Evolutionary conservation across 2,329 filamentous ascomycete species (phyloP).

Genomic region (Botryotinia globosa): DNA sequence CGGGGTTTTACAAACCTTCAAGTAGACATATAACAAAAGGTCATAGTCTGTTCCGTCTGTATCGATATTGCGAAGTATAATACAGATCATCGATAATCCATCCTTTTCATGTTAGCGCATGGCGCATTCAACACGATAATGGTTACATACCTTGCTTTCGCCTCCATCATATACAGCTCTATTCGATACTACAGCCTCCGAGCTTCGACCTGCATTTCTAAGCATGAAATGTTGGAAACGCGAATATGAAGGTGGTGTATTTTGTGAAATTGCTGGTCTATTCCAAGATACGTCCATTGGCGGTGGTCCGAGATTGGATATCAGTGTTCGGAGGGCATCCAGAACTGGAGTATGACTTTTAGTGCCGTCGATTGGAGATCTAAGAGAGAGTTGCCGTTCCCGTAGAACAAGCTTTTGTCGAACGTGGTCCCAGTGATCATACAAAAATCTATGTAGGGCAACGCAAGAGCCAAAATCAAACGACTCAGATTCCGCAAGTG

Average conservation of each 20-base stretch:
- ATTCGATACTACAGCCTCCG: conserved; percentile 61
- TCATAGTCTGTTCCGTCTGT: conserved; percentile 64
- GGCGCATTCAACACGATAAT: neutral
- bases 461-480: conserved; percentile 72
- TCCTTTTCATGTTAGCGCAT: conserved; percentile 45
- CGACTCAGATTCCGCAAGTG: conserved; percentile 46
- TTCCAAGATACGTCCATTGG: conserved; percentile 69
- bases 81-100: conserved; percentile 64
- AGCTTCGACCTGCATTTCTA: conserved; percentile 62
- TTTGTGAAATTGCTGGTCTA: conserved; percentile 61
- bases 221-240: conserved; percentile 73
- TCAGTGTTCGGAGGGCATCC: conserved; percentile 58
- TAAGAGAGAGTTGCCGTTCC: conserved; percentile 56
- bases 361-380: conserved; percentile 52
- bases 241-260: conserved; percentile 62
- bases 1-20: conserved; percentile 51
- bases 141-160: conserved; percentile 56
- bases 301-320: conserved; percentile 64
- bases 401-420: conserved; percentile 60
- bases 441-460: conserved; percentile 64
- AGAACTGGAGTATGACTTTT: conserved; percentile 55
- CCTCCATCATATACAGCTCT: conserved; percentile 68
- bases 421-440: conserved; percentile 70
- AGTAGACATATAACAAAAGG: conserved; percentile 63
- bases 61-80: conserved; percentile 67